phyloP scores from a whole-genome alignment of 805 yeast species.

The Teunomyces atbi region DNA sequence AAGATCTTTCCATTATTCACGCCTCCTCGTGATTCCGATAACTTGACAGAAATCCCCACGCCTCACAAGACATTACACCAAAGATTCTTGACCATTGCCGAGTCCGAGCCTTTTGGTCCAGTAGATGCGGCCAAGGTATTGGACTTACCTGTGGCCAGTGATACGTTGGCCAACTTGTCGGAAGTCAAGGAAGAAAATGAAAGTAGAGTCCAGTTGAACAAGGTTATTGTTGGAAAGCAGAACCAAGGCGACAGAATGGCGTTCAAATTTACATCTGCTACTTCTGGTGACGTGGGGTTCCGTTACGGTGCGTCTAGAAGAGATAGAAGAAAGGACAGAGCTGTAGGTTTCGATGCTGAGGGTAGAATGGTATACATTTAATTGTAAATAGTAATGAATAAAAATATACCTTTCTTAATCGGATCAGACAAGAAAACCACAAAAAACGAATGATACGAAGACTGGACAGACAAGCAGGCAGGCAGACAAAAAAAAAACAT shows the following conservation, averaged over 20 bases:
- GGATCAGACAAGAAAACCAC: neutral
- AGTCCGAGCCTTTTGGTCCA: conserved; percentile 93
- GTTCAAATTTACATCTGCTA: conserved; percentile 74
- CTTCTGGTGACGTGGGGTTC: conserved; percentile 82
- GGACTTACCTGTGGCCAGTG: conserved; percentile 84
- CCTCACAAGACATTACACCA: conserved; percentile 80
- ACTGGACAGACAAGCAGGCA: neutral
- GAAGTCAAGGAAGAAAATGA: conserved; percentile 52
- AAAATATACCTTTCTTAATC: neutral
- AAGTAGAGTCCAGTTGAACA: conserved; percentile 25
- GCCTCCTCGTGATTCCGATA: conserved; percentile 51
- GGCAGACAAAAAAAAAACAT: too few relatives aligned
- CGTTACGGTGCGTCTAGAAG: conserved; percentile 90
- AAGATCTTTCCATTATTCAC: conserved; percentile 76
- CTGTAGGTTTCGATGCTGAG: conserved; percentile 62
- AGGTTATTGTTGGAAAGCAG: conserved; percentile 52
- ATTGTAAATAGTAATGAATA: conserved; percentile 37
- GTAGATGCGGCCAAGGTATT: conserved; percentile 87
- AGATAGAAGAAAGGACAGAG: conserved; percentile 84
- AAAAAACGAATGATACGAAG: neutral
- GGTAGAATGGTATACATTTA: conserved; percentile 54
- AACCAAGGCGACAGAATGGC: conserved; percentile 66
- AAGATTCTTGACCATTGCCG: conserved; percentile 85
- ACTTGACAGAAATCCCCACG: conserved; percentile 90
- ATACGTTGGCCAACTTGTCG: conserved; percentile 67